Conservation (phyloP, 352 stramenopile genomes). For the Plasmopara muralis region DNA sequence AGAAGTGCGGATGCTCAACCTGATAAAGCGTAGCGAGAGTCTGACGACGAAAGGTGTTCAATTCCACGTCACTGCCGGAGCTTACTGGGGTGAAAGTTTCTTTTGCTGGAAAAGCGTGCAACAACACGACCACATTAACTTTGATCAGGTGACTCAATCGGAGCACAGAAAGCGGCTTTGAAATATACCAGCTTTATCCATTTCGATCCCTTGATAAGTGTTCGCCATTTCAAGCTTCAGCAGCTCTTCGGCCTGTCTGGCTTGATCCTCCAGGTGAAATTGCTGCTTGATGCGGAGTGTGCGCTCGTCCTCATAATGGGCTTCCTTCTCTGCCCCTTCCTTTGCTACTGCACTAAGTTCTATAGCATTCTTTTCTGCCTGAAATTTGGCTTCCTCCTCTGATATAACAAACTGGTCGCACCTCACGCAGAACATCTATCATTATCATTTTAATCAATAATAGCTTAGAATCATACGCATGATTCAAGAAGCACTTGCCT, state of each 20-base stretch:
- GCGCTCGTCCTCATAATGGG: conserved; percentile 28
- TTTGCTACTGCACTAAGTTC: conserved; percentile 35
- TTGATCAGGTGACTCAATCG: too few relatives aligned
- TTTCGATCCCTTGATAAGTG: conserved; percentile 1
- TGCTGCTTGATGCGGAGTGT: conserved; percentile 50
- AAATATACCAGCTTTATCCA: conserved; percentile 25
- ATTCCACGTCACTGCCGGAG: conserved; percentile 28
- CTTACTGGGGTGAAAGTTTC: conserved; percentile 31
- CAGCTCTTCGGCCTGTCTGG: conserved; percentile 42
- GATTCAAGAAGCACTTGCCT: conserved; percentile 17
- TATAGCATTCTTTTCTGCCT: conserved; percentile 33
- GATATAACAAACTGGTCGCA: conserved; percentile 72
- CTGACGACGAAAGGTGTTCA: conserved; percentile 45
- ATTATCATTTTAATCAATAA: background rate
- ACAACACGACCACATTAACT: background rate
- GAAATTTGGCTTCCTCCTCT: conserved; percentile 57
- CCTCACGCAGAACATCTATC: conserved; percentile 68
- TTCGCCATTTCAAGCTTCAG: conserved; percentile 31
- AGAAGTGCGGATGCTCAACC: conserved; percentile 56
- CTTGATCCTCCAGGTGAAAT: conserved; percentile 63
- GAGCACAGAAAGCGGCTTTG: background rate
- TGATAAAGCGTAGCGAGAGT: conserved; percentile 61
- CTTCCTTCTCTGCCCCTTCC: conserved; percentile 34
- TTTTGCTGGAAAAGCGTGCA: conserved; percentile 23
- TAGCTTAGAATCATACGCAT: background rate